These are phyloP conservation scores for Coemansia sp. DNA, from an alignment of 192 early-diverging fungal genomes.

Conservation along the genomic window DNA sequence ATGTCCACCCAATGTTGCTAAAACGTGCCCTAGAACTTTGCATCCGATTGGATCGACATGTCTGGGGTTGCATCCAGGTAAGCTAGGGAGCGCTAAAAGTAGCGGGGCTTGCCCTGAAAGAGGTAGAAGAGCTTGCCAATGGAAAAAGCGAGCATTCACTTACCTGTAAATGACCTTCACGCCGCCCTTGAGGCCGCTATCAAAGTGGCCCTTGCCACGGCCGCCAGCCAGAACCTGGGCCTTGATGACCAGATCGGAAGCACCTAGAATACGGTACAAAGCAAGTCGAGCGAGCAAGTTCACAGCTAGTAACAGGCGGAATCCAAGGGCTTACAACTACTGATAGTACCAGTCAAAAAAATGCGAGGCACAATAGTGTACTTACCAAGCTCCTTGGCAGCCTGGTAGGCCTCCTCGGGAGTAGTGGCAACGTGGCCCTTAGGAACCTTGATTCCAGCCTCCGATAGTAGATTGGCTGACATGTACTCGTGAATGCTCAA, in stretches of 20 bases:
- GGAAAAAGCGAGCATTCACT: constrained; percentile 25
- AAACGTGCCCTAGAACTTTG: background rate
- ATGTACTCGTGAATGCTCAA: constrained; percentile 98
- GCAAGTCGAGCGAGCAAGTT: background rate
- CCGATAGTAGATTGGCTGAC: constrained; percentile 86
- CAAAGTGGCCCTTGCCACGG: constrained; percentile 97
- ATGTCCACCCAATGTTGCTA: background rate
- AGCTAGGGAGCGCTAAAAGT: background rate
- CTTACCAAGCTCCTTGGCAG: constrained; percentile 78
- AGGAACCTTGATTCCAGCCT: constrained; percentile 91
- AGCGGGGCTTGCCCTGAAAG: background rate
- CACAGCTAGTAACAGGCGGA: background rate
- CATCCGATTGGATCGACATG: constrained; percentile 3
- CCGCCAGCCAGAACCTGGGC: constrained; percentile 96
- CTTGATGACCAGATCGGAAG: constrained; percentile 74
- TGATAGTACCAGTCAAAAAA: background rate
- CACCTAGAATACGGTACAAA: constrained; percentile 33
- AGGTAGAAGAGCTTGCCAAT: background rate
- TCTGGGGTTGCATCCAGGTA: background rate
- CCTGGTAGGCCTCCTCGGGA: constrained; percentile 82
- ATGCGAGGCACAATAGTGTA: background rate
- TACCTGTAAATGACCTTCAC: constrained; percentile 91
- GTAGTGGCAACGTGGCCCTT: constrained; percentile 84
- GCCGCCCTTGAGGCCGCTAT: constrained; percentile 94
- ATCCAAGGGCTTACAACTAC: background rate